These are phyloP conservation scores for Xylaria sp. DNA, from an alignment of 2,329 filamentous ascomycete species.

Conservation along the genomic window DNA sequence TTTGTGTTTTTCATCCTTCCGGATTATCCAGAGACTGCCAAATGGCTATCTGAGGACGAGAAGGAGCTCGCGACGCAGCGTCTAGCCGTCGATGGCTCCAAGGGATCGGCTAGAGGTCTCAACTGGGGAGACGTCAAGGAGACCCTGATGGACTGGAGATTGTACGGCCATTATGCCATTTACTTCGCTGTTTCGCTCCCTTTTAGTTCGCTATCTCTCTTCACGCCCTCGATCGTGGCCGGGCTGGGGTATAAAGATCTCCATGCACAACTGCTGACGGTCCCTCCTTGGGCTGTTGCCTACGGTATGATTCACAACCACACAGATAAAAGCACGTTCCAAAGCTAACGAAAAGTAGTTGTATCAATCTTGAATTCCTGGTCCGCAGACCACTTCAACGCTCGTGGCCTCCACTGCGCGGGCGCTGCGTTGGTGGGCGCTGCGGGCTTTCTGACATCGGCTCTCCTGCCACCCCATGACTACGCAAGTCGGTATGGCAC, in stretches of 20 bases:
- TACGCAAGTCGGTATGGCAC: constrained; percentile 74
- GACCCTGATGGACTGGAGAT: constrained; percentile 72
- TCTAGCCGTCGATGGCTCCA: constrained; percentile 60
- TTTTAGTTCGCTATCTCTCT: constrained; percentile 54
- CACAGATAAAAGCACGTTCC: not conserved
- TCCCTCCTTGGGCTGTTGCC: constrained; percentile 72
- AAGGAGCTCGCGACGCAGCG: constrained; percentile 63
- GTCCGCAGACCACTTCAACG: constrained; percentile 72
- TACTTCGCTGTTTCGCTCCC: constrained; percentile 55
- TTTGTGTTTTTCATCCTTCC: constrained; percentile 71
- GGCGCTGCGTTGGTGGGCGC: constrained; percentile 58
- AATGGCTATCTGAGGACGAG: constrained; percentile 70
- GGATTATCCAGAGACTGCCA: constrained; percentile 73
- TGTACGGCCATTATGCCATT: constrained; percentile 74
- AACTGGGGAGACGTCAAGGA: constrained; percentile 76
- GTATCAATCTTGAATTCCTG: constrained; percentile 61
- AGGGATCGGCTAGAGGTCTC: constrained; percentile 69
- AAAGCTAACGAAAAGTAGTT: constrained; percentile 45
- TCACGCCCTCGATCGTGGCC: constrained; percentile 69
- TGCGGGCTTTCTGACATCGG: constrained; percentile 69
- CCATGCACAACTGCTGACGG: constrained; percentile 72
- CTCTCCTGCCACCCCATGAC: constrained; percentile 68
- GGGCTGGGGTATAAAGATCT: constrained; percentile 52
- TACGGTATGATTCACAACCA: constrained; percentile 44
- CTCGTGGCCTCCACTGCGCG: constrained; percentile 59